These are phyloP conservation scores for Actinidia arguta DNA, from an alignment of 179 eudicot genomes.

Conservation along the genomic window DNA sequence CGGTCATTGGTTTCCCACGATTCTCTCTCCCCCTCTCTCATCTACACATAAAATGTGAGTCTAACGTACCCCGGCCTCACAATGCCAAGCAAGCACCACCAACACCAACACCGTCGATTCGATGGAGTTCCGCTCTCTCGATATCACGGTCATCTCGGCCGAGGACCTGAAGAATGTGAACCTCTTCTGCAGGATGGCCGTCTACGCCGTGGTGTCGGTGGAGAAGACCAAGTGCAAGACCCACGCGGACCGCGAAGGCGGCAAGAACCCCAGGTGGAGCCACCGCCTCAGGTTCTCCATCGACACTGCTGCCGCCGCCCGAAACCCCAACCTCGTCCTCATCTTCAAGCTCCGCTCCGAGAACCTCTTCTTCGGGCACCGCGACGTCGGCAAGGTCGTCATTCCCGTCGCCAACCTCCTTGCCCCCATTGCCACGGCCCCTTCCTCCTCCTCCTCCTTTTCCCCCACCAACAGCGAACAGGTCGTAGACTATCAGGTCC, in stretches of 20 bases:
- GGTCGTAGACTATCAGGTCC: slow-evolving; percentile 44
- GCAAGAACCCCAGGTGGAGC: slow-evolving; percentile 53
- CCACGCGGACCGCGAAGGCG: slow-evolving; percentile 32
- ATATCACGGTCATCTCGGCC: slow-evolving; percentile 52
- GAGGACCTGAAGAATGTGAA: slow-evolving; percentile 44
- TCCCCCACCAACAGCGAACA: slow-evolving; percentile 1
- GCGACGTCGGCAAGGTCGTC: slow-evolving; percentile 47
- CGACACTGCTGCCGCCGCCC: slow-evolving; percentile 31
- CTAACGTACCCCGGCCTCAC: too few species aligned
- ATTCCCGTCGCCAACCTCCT: slow-evolving; percentile 43
- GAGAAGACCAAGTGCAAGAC: slow-evolving; percentile 31
- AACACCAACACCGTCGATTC: background rate
- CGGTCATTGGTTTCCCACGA: too few species aligned
- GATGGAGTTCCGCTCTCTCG: slow-evolving; percentile 34
- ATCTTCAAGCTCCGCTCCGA: slow-evolving; percentile 35
- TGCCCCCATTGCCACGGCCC: background rate
- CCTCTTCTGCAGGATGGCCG: slow-evolving; percentile 46
- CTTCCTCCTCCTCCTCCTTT: background rate
- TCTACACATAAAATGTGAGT: too few species aligned
- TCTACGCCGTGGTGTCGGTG: slow-evolving; percentile 43
- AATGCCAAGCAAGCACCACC: too few species aligned
- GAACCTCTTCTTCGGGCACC: slow-evolving; percentile 30
- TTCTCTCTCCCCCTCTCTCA: too few species aligned
- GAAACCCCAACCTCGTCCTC: slow-evolving; percentile 31
- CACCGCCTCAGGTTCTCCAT: slow-evolving; percentile 39